Evolutionary conservation across 108 stramenopile species (phyloP).

Genomic region (Nitzschia sp.): DNA sequence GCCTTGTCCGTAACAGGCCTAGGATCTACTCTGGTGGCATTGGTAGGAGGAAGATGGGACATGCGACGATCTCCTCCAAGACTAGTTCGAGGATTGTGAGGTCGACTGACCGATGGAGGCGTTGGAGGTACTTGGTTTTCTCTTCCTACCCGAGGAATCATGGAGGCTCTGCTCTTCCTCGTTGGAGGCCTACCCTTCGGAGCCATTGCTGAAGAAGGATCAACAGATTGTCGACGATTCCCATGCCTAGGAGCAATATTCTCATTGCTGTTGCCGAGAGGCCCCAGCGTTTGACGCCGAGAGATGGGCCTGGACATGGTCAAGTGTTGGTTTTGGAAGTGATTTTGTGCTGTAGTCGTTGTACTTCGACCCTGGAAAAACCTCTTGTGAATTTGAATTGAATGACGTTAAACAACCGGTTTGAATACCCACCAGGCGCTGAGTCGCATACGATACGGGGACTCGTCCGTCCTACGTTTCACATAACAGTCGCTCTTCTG

Average conservation of each 20-base stretch:
- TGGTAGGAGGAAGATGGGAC: constrained; percentile 23
- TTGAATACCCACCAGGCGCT: no score
- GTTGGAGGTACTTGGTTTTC: constrained; percentile 35
- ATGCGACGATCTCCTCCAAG: constrained; percentile 33
- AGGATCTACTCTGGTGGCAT: constrained; percentile 39
- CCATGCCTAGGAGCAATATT: neutral
- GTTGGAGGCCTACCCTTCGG: constrained; percentile 28
- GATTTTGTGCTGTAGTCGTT: neutral
- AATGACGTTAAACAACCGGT: no score
- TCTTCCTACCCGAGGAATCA: constrained; percentile 46
- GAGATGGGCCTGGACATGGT: neutral
- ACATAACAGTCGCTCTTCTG: neutral
- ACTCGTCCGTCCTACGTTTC: no score
- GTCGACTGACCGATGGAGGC: constrained; percentile 12
- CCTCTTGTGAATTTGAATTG: no score
- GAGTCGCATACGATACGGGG: no score
- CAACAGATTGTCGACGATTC: constrained; percentile 21
- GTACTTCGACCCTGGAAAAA: no score
- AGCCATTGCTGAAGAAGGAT: neutral
- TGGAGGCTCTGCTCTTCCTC: constrained; percentile 30
- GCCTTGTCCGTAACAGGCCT: constrained; percentile 70
- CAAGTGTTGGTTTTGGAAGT: no score
- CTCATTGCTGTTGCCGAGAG: constrained; percentile 9
- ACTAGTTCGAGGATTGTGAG: constrained; percentile 9
- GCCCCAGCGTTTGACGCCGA: constrained; percentile 41